These are phyloP conservation scores for Tillandsia fasciculata DNA, from an alignment of 176 grass and related monocot species.

Conservation along the genomic window DNA sequence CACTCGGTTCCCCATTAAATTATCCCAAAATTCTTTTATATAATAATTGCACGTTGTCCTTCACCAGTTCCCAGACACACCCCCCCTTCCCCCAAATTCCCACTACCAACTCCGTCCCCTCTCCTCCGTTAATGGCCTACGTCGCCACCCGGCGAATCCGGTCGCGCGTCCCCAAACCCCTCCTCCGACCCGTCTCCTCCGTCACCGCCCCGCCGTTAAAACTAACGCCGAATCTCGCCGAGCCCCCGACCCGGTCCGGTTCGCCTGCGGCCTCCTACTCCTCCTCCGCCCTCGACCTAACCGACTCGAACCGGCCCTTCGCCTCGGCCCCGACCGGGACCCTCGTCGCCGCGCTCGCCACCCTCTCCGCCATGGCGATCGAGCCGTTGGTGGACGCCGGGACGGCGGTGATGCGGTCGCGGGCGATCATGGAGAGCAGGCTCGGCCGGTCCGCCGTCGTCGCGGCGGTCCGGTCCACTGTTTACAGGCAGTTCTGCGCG, in stretches of 20 bases:
- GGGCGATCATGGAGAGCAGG: constrained; percentile 28
- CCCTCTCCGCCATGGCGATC: constrained; percentile 50
- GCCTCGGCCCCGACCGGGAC: constrained; percentile 36
- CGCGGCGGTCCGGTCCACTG: constrained; percentile 44
- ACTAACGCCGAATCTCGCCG: background rate
- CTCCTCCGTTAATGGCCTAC: constrained; percentile 5
- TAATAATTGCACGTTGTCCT: background rate
- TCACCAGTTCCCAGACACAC: constrained; percentile 27
- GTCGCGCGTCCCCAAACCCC: background rate
- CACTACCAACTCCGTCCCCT: constrained; percentile 30
- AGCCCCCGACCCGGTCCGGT: background rate
- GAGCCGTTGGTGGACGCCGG: constrained; percentile 54
- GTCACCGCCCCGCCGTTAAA: constrained; percentile 1
- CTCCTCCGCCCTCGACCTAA: constrained; percentile 34
- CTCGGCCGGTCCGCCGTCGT: constrained; percentile 10
- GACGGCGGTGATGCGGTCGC: constrained; percentile 32
- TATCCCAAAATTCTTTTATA: too few species aligned
- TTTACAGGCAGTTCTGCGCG: constrained; percentile 62
- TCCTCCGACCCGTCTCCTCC: background rate
- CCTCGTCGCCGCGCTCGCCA: constrained; percentile 47
- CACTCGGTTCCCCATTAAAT: too few species aligned
- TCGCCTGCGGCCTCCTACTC: background rate
- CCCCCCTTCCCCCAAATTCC: constrained; percentile 33
- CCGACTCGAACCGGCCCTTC: constrained; percentile 58
- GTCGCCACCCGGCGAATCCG: background rate